These are phyloP conservation scores for Myriangium duriaei DNA, from an alignment of 2,329 filamentous ascomycete genomes.

Conservation along the genomic window DNA sequence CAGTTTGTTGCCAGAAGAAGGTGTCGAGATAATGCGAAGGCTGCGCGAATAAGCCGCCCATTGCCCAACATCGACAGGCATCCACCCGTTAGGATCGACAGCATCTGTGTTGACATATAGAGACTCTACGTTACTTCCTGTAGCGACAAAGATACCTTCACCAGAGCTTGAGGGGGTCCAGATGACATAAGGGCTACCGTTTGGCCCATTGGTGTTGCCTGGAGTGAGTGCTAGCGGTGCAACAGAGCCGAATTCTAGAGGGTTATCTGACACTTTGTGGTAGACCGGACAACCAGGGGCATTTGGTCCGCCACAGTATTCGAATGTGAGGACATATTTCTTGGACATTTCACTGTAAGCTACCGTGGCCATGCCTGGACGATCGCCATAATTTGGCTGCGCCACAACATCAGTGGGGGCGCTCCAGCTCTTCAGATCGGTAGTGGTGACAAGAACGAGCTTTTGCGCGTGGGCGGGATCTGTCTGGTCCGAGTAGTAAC, in stretches of 20 bases:
- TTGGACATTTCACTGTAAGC: slow-evolving; percentile 35
- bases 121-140: background rate
- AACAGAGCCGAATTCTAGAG: slow-evolving; percentile 22
- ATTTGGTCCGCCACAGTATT: slow-evolving; percentile 32
- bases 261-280: slow-evolving; percentile 32
- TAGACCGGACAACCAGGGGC: slow-evolving; percentile 25
- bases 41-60: background rate
- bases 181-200: slow-evolving; percentile 32
- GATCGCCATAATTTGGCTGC: slow-evolving; percentile 40
- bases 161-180: slow-evolving; percentile 24
- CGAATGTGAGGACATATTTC: slow-evolving; percentile 43
- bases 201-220: slow-evolving; percentile 25
- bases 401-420: slow-evolving; percentile 40
- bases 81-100: background rate
- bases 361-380: slow-evolving; percentile 47
- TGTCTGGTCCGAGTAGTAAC: slow-evolving; percentile 50
- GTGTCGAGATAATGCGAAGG: background rate
- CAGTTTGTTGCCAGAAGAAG: too few relatives aligned
- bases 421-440: slow-evolving; percentile 42
- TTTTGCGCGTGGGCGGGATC: slow-evolving; percentile 46
- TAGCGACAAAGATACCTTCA: background rate
- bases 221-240: background rate
- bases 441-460: slow-evolving; percentile 40
- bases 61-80: background rate
- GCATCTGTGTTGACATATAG: background rate